Evolutionary conservation across 2,329 filamentous ascomycete species (phyloP).

Genomic region (Aureobasidium lini): DNA sequence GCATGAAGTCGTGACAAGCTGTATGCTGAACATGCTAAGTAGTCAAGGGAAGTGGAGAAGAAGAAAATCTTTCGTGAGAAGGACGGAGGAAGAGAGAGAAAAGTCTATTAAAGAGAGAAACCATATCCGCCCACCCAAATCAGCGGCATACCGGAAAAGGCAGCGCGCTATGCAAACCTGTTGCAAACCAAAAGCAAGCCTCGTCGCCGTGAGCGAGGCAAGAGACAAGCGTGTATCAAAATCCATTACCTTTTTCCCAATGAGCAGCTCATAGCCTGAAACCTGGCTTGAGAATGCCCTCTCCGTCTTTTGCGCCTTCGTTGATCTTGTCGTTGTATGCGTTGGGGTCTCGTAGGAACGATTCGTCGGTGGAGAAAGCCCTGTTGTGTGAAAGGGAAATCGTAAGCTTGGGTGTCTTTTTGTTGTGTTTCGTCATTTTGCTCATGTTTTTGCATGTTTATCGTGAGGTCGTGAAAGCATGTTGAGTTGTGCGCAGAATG

Average conservation of each 20-base stretch:
- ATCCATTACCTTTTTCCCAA: not conserved
- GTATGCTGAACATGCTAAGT: not conserved
- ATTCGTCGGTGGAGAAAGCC: constrained; percentile 52
- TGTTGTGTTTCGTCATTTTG: constrained; percentile 7
- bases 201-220: not conserved
- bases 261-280: constrained; percentile 1
- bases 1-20: not conserved
- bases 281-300: constrained; percentile 10
- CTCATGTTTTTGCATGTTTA: constrained; percentile 1
- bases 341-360: constrained; percentile 39
- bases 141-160: not conserved
- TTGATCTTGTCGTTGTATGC: constrained; percentile 29
- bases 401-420: constrained; percentile 13
- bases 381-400: constrained; percentile 24
- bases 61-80: not conserved
- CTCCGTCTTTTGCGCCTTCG: constrained; percentile 13
- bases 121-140: not conserved
- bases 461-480: constrained; percentile 3
- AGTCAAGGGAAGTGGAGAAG: not conserved
- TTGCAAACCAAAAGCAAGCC: not conserved
- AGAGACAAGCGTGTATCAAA: not conserved
- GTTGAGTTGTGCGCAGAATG: not conserved
- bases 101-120: not conserved
- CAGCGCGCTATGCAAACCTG: not conserved
- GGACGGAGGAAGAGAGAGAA: not conserved